These are phyloP conservation scores for Heteromeles arbutifolia DNA, from an alignment of 306 rosid species.

Conservation along the genomic window DNA sequence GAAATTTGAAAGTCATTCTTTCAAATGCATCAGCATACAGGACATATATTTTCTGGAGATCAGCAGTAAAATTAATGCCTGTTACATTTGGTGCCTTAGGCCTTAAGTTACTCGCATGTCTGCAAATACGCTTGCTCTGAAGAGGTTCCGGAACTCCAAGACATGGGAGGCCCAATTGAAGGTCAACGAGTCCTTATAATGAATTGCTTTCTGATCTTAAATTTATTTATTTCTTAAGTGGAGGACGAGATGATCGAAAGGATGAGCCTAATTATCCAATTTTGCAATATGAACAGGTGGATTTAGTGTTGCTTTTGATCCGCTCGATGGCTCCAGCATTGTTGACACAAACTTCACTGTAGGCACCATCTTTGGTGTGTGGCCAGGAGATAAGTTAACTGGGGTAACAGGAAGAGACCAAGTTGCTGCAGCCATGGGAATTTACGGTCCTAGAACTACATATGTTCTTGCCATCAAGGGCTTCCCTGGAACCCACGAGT, in stretches of 20 bases:
- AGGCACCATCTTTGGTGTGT: conserved; percentile 95
- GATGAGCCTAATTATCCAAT: not conserved
- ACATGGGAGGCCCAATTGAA: conserved; percentile 97
- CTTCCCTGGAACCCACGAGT: conserved; percentile 90
- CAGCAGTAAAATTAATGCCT: not conserved
- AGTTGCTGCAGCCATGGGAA: conserved; percentile 99
- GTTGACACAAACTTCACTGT: conserved; percentile 98
- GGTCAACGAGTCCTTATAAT: conserved; percentile 32
- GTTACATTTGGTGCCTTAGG: conserved; percentile 33
- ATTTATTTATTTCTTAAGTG: not conserved
- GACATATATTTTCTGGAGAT: not conserved
- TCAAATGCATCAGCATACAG: too few relatives aligned
- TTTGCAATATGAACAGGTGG: conserved; percentile 57
- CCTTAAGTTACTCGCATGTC: conserved; percentile 80
- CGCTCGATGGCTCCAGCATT: conserved; percentile 95
- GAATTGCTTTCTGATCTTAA: not conserved
- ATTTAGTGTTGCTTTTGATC: conserved; percentile 98
- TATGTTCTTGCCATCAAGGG: conserved; percentile 88
- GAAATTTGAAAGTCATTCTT: not conserved
- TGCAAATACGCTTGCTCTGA: conserved; percentile 98
- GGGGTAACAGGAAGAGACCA: conserved; percentile 94
- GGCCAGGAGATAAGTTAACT: conserved; percentile 95
- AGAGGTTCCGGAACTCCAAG: conserved; percentile 94
- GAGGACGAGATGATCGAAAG: not conserved
- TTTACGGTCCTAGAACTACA: conserved; percentile 94